Evolutionary conservation across 1,284 basidiomycete genomes (phyloP).

Genomic region (Cerioporus squamosus): DNA sequence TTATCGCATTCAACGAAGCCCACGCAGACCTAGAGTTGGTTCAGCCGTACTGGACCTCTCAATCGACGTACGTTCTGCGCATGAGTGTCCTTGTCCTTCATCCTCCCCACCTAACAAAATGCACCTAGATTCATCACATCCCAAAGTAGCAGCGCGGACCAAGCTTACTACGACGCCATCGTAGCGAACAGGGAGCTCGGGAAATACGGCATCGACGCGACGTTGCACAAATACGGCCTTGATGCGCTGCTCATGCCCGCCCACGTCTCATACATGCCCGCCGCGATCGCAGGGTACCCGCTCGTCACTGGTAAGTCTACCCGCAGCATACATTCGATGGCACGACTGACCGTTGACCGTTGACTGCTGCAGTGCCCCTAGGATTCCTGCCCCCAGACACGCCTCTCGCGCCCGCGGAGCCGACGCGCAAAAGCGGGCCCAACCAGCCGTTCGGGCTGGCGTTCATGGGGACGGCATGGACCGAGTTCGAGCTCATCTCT

Average conservation of each 20-base stretch:
- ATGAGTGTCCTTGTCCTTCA: too few species aligned
- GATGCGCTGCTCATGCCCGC: constrained; percentile 65
- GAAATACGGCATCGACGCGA: constrained; percentile 62
- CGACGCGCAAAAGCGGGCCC: constrained; percentile 55
- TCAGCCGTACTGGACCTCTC: constrained; percentile 42
- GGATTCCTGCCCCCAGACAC: constrained; percentile 61
- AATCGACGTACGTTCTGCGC: constrained; percentile 28
- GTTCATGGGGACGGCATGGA: constrained; percentile 67
- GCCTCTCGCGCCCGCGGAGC: constrained; percentile 33
- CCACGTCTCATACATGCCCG: constrained; percentile 37
- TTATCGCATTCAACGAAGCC: constrained; percentile 47
- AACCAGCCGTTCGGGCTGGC: constrained; percentile 67
- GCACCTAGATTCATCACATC: constrained; percentile 48
- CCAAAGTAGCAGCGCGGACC: constrained; percentile 51
- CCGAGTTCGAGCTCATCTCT: constrained; percentile 60
- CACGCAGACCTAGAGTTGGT: constrained; percentile 44
- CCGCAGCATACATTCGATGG: neutral
- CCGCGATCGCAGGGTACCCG: constrained; percentile 63
- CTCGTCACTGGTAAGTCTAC: constrained; percentile 53
- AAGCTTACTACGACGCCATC: constrained; percentile 52
- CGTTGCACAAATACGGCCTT: constrained; percentile 50
- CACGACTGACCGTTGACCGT: neutral
- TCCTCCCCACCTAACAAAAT: too few species aligned
- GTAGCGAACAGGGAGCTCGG: constrained; percentile 55
- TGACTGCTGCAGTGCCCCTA: constrained; percentile 50